phyloP scores from a whole-genome alignment of 495 filamentous ascomycete genomes.

The Acidomyces sp. region DNA sequence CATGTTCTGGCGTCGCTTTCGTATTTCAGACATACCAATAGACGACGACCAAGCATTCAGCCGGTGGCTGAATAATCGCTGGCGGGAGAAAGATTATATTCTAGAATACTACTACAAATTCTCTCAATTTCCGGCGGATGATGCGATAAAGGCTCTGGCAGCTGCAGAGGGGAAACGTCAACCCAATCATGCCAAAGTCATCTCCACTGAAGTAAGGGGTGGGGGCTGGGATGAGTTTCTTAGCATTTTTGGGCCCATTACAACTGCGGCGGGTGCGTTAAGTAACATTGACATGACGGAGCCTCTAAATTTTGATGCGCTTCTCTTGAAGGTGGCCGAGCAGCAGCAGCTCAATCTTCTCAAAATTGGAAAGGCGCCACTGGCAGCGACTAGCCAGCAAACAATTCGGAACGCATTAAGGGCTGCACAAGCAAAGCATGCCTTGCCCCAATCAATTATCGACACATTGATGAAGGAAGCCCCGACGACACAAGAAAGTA shows the following conservation, averaged over 20 bases:
- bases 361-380: conserved; percentile 4
- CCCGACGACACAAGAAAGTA: conserved; percentile 12
- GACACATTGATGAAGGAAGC: conserved; percentile 11
- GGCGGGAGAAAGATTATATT: conserved; percentile 34
- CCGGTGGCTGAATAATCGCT: conserved; percentile 30
- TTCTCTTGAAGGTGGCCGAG: conserved; percentile 7
- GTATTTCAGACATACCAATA: conserved; percentile 26
- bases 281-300: conserved; percentile 12
- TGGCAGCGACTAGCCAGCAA: conserved; percentile 8
- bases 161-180: conserved; percentile 15
- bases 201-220: conserved; percentile 29
- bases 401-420: conserved; percentile 14
- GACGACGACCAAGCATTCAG: conserved; percentile 28
- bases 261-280: conserved; percentile 16
- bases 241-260: conserved; percentile 31
- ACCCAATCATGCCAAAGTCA: conserved; percentile 18
- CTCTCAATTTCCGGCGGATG: conserved; percentile 27
- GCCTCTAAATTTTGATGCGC: conserved; percentile 14
- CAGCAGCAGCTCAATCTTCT: conserved; percentile 13
- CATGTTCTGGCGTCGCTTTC: conserved; percentile 33
- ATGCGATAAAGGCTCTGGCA: conserved; percentile 17
- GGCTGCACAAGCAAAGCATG: conserved; percentile 13
- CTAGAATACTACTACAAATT: conserved; percentile 28
- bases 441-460: conserved; percentile 8
- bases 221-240: conserved; percentile 31